Base-by-base conservation (phyloP, 2,329 filamentous ascomycete genomes). In the Microascus cirrosus region DNA sequence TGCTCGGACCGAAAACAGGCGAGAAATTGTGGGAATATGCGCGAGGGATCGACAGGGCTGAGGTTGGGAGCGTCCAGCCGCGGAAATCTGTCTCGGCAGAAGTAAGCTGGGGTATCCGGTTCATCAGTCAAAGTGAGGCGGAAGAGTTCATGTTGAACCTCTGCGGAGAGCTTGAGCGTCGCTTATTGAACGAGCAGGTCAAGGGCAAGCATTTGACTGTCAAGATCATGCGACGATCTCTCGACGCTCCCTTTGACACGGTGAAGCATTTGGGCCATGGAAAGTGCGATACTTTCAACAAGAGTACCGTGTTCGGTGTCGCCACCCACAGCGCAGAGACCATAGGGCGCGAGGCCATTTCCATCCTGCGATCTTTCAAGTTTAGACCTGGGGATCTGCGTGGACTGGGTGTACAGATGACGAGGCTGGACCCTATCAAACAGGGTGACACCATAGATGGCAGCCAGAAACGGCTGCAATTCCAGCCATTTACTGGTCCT, bases 21-120 rank as follows among this genome's bases (percentile, higher is more conserved):
- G 87, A 90, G 63, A 96, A 87, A 69, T 77, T 99, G 0, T 93
- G 87, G 79, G 90, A 96, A 56, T 97, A 95, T 69, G 81, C 93
- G 24, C 83, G 90, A 6, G 94, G 94, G 2, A 90, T 97, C 54
- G 94, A 99, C 70, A 81, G 79, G 55, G 79, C 84, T 1, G 90
- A 96, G 69, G 90, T 97, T 6, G 93, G 92, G 35, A 88, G 93
- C 59, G 88, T 95, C 66, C 83, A 87, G 0, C 77, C 90, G 18
- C 85, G 94, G 57, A 99, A 97, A 68, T 97, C 93, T 0, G 90
- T 99, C 0, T 97, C 94, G 1, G 93, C 93, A 1, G 94, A 99
- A 69, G 90, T 99, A 61, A 99, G 94, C 65, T 99, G 94, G 94
- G 94, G 95, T 2, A 95, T 99, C 58, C 85, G 94, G 6, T 99